Percentiles rank a stretch among this genome's conserved stretches.
Evolutionary conservation across 2,329 filamentous ascomycete species (phyloP).

Genomic region (Samsoniella hepiali): DNA sequence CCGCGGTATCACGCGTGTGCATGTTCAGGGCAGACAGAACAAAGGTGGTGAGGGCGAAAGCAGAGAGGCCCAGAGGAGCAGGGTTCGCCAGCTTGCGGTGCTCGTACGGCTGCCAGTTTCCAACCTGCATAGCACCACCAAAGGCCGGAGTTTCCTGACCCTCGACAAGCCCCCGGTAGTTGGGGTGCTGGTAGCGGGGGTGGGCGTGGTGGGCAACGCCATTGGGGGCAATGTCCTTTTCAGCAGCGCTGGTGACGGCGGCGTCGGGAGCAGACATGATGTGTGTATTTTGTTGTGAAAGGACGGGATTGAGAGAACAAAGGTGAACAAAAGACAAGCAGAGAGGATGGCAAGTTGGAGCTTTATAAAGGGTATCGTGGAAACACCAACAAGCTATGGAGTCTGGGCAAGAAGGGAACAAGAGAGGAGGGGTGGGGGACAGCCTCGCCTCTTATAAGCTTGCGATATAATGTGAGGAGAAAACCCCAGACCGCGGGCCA

Average conservation of each 20-base stretch:
- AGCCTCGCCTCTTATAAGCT: constrained; percentile 10
- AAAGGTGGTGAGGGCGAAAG: constrained; percentile 81
- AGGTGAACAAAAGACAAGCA: background rate
- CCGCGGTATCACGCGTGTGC: constrained; percentile 55
- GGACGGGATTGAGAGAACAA: background rate
- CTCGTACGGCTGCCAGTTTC: constrained; percentile 59
- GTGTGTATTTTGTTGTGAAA: background rate
- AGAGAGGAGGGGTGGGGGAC: background rate
- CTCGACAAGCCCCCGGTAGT: constrained; percentile 3
- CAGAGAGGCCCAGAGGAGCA: constrained; percentile 70
- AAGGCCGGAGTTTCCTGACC: constrained; percentile 46
- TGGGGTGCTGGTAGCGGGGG: constrained; percentile 17
- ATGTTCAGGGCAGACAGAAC: constrained; percentile 74
- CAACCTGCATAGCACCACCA: constrained; percentile 71
- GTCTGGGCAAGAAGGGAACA: background rate
- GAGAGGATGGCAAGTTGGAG: background rate
- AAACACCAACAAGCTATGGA: constrained; percentile 8
- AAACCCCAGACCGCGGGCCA: background rate
- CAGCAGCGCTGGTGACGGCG: constrained; percentile 16
- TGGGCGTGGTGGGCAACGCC: constrained; percentile 27
- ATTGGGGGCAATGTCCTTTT: constrained; percentile 21
- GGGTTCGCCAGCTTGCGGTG: constrained; percentile 77
- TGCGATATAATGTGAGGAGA: background rate
- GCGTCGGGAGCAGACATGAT: constrained; percentile 13
- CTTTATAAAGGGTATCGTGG: background rate